Conservation (phyloP, 176 grass and related monocot species). For the Elymus sibiricus region DNA sequence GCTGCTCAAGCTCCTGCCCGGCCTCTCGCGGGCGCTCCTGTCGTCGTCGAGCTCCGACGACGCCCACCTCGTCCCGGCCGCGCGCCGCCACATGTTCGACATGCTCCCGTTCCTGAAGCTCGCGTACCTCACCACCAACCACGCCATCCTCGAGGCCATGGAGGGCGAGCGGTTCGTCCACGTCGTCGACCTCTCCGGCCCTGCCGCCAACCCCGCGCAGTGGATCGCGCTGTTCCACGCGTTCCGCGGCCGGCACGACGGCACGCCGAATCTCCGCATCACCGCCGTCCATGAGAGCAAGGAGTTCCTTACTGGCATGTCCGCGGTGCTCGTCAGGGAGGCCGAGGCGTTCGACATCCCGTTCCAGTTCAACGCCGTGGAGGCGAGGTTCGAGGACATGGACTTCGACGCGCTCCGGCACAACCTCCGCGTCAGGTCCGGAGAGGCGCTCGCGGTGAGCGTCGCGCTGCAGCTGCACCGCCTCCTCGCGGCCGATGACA, state of each 20-base stretch:
- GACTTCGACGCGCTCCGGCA: constrained; percentile 26
- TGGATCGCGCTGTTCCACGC: constrained; percentile 71
- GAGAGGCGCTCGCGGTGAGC: constrained; percentile 59
- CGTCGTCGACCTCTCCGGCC: constrained; percentile 60
- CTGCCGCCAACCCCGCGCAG: constrained; percentile 50
- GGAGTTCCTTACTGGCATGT: constrained; percentile 34
- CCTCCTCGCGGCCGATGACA: constrained; percentile 36
- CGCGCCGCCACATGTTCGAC: constrained; percentile 44
- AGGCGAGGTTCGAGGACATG: constrained; percentile 41
- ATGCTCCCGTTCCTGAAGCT: constrained; percentile 62
- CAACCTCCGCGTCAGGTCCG: constrained; percentile 39
- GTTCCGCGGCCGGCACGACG: constrained; percentile 38
- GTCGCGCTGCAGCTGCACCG: constrained; percentile 45
- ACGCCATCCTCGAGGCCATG: constrained; percentile 64
- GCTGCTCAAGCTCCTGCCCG: constrained; percentile 20
- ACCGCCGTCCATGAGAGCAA: constrained; percentile 41
- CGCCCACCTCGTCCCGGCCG: constrained; percentile 6
- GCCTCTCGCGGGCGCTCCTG: constrained; percentile 28
- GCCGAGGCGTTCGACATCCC: constrained; percentile 54
- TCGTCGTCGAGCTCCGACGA: not conserved
- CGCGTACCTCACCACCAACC: constrained; percentile 71
- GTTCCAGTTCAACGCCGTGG: constrained; percentile 49
- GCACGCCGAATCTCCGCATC: constrained; percentile 54
- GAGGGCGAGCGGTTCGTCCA: constrained; percentile 61
- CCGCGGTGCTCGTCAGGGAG: constrained; percentile 40